Evolutionary conservation across 306 rosid genomes (phyloP).

Genomic region (Citrullus mucosospermus): DNA sequence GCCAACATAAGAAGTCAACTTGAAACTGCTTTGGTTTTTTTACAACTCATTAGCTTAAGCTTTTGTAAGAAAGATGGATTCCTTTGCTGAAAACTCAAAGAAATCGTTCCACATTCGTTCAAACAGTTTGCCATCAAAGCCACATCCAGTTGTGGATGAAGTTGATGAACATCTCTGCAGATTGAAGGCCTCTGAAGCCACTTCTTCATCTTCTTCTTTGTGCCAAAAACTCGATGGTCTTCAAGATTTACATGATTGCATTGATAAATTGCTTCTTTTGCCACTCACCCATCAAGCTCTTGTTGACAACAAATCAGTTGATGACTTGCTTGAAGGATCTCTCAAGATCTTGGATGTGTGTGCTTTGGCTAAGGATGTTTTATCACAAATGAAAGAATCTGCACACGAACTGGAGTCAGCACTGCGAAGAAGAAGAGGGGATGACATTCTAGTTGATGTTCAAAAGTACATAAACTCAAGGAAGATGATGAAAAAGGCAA

Average conservation of each 20-base stretch:
- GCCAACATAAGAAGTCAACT: background rate
- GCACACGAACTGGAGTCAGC: slow-evolving; percentile 7
- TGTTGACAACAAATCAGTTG: slow-evolving; percentile 4
- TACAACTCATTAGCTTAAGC: background rate
- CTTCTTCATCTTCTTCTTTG: slow-evolving; percentile 10
- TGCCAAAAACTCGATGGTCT: slow-evolving; percentile 15
- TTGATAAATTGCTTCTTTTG: slow-evolving; percentile 12
- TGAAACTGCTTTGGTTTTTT: background rate
- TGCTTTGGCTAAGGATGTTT: slow-evolving; percentile 3
- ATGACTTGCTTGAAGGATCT: slow-evolving; percentile 11
- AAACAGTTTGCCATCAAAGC: slow-evolving; percentile 16
- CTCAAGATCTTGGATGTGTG: slow-evolving; percentile 15
- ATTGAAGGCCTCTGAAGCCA: background rate
- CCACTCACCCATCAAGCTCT: slow-evolving; percentile 12
- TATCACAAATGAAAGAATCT: slow-evolving; percentile 13
- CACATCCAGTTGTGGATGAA: slow-evolving; percentile 11
- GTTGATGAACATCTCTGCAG: slow-evolving; percentile 16
- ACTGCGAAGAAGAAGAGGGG: slow-evolving; percentile 6
- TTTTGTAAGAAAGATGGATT: slow-evolving; percentile 6
- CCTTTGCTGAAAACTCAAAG: background rate
- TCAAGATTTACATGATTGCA: slow-evolving; percentile 12
- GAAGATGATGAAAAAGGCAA: slow-evolving; percentile 14
- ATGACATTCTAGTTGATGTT: slow-evolving; percentile 2
- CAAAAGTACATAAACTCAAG: slow-evolving; percentile 1
- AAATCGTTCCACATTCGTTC: slow-evolving; percentile 8